Base-by-base conservation (phyloP, 768 basidiomycete species). In the Dentipellis fragilis region DNA sequence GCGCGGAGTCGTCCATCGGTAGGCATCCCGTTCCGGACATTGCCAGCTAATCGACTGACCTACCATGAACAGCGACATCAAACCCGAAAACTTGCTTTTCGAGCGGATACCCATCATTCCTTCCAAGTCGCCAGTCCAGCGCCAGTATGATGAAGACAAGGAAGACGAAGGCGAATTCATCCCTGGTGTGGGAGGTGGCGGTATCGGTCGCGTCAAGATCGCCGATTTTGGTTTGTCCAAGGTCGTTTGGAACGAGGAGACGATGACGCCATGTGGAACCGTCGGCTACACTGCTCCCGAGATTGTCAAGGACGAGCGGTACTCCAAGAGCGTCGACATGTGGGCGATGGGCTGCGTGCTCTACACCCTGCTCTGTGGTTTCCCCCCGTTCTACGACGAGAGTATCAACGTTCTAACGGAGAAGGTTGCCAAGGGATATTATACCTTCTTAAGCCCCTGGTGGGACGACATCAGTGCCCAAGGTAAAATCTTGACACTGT, bases 271-370 rank as follows among this genome's bases (percentile, higher is more conserved):
- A 19, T 99, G 96, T 65, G 96, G 96, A n/a, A 99, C 96, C 2
- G 95, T 99, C 35, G 96, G 96, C 19, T 99, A 99, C 71, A 99
- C 96, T 2, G 96, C 96, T 6, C 96, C 96, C 5, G 96, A 99
- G 72, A 99, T 99, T 58, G 96, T 99, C 64, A 98, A 97, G 72
- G 96, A 98, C 66, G 95, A 99, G 72, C 80, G 93, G 29, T 95
- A 95, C 68, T 88, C 84, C 68, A 94, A 93, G 71, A 92, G 89
- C 64, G 95, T 98, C 54, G 96, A 99, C 67, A 97, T 98, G 96
- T 99, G 96, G 96, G 96, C 96, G 2, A 73, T 99, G 38, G 96
- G 96, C 40, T 99, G 96, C 69, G 96, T 99, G n/a, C 78, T 99
- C 1, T 99, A 99, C 72, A 99, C 96, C 2, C 77, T 98, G 2